Evolutionary conservation across 495 filamentous ascomycete genomes (phyloP), one percentile per base, ranked within the genome.

Genomic region (Penicillium nucicola): DNA sequence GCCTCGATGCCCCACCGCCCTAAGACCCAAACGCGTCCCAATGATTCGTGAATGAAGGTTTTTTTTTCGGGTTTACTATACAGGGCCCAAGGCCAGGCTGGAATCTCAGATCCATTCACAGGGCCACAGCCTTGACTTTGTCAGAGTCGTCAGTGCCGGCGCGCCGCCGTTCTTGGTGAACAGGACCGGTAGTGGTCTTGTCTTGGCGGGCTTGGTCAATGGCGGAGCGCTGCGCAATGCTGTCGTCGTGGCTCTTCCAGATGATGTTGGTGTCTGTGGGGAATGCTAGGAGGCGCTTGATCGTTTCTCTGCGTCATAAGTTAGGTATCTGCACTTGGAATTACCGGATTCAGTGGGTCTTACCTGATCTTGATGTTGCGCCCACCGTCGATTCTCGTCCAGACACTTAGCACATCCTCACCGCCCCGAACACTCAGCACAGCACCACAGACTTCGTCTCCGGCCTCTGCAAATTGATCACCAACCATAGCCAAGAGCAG

Each of bases 311-410:
- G 50, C 19, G 34, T 13, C 5, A 6, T n/a, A 38, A 12, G 17
- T 55, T 42, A 55, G 53, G 35, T 22, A 40, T 18, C 2, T n/a
- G 10, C 13, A 15, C 15, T 28, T 9, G 25, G 25, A 8, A n/a
- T 12, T 3, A 12, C 3, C 3, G 7, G 6, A 8, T 4, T 2
- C 5, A 35, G 9, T 2, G 15, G 28, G 17, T 64, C 82, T 59
- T 81, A 96, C 90, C 91, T 85, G 56, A 98, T 96, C 77, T 97
- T 97, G 63, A 97, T 88, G 70, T 95, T 95, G 61, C 89, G 84
- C 55, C 89, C 88, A 14, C 92, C 92, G 57, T 93, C 86, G 57
- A 88, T 90, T 64, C 89, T 87, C 36, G 91, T 95, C 93, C 93
- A 98, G 60, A 98, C 89, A 73, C 90, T 96, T 66, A 98, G 79